phyloP scores from a whole-genome alignment of 371 early-diverging fungal genomes.

The Zychaea mexicana region DNA sequence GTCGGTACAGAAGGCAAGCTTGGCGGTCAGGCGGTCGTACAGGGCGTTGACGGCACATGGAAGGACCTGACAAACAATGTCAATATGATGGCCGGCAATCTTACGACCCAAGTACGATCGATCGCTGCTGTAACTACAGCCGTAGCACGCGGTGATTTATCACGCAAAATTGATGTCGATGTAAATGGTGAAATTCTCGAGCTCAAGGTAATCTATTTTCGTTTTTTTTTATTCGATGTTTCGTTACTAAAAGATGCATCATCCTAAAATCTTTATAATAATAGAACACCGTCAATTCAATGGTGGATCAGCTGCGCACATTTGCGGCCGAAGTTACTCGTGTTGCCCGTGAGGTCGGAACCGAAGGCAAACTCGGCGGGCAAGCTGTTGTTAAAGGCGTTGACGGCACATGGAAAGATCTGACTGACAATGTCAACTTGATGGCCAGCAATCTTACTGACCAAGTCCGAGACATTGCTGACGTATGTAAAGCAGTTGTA shows the following conservation, averaged over 20 bases:
- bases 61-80: conserved; percentile 58
- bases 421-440: conserved; percentile 65
- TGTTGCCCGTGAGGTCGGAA: conserved; percentile 63
- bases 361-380: conserved; percentile 61
- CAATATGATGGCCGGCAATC: conserved; percentile 59
- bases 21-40: conserved; percentile 61
- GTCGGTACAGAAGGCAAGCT: conserved; percentile 67
- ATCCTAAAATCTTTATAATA: conserved; percentile 45
- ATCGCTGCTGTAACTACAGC: conserved; percentile 59
- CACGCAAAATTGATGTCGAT: conserved; percentile 57
- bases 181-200: conserved; percentile 30
- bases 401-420: conserved; percentile 73
- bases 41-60: conserved; percentile 52
- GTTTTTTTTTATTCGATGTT: conserved; percentile 15
- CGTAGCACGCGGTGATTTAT: conserved; percentile 54
- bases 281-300: conserved; percentile 35
- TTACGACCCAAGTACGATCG: conserved; percentile 58
- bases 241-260: no score
- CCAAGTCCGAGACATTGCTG: conserved; percentile 56
- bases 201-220: conserved; percentile 17
- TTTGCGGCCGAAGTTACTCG: conserved; percentile 57
- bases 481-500: conserved; percentile 59
- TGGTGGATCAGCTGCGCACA: conserved; percentile 33
- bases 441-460: conserved; percentile 59
- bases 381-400: conserved; percentile 60